A percentile compares a stretch with the other conserved stretches of the same genome.
Conservation (phyloP, 805 yeast genomes). For the Candida arabinofermentans region DNA sequence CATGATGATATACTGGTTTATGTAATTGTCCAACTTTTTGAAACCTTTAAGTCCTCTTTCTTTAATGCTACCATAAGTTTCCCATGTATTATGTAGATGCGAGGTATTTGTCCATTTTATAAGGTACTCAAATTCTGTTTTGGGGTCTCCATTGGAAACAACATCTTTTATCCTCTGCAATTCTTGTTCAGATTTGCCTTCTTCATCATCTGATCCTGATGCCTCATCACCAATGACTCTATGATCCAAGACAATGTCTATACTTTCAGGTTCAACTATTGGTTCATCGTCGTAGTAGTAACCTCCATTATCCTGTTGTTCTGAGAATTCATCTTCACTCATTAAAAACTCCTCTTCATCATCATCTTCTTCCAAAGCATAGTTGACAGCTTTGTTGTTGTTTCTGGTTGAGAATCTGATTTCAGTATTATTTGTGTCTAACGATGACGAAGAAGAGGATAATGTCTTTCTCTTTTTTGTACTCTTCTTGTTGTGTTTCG, state of each 20-base stretch:
- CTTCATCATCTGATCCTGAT: constrained; percentile 32
- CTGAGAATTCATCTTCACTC: constrained; percentile 45
- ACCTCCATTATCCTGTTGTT: constrained; percentile 35
- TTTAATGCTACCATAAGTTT: constrained; percentile 52
- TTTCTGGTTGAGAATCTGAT: constrained; percentile 79
- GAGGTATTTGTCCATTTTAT: constrained; percentile 87
- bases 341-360: constrained; percentile 37
- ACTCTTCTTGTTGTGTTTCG: constrained; percentile 13
- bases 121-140: constrained; percentile 52
- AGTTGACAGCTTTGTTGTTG: constrained; percentile 60
- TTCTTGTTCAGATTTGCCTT: constrained; percentile 23
- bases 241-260: constrained; percentile 50
- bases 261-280: constrained; percentile 22
- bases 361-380: constrained; percentile 65
- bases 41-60: constrained; percentile 56
- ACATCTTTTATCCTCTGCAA: constrained; percentile 18
- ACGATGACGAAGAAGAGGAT: not conserved
- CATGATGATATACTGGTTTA: constrained; percentile 66
- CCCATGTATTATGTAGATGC: constrained; percentile 96
- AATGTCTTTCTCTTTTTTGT: constrained; percentile 4
- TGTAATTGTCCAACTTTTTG: constrained; percentile 86
- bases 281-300: constrained; percentile 21
- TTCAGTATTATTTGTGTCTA: constrained; percentile 38
- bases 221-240: constrained; percentile 35
- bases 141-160: constrained; percentile 39